Evolutionary conservation across 2,329 filamentous ascomycete species (phyloP), one percentile per base, ranked within the genome.

Genomic region (Fusarium begoniae): DNA sequence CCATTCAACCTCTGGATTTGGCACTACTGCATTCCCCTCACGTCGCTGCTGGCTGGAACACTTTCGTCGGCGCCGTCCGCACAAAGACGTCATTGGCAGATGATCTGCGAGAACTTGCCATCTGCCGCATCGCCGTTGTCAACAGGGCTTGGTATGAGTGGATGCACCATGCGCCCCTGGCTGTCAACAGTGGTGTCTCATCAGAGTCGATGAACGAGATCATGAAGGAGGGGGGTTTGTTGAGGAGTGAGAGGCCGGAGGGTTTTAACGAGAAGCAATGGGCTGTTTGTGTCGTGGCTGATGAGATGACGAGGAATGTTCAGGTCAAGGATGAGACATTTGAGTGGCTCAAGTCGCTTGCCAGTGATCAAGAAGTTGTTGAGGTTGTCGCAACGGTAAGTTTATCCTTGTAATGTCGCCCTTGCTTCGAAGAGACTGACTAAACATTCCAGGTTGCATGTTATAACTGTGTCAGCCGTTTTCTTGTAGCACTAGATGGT

Each of bases 111-210:
- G 59, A 62, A 32, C 30, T 62, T 35, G 40, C 50, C 15, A 62
- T 62, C 6, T 37, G 38, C 15, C 59, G 59, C 14, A 62, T 57
- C 6, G 59, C 50, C 8, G 32, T 57, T 5, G 30, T 57, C 7
- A 62, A 62, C 17, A 44, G 35, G 26, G 50, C 59, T 17, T 62
- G 59, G 59, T 62, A 57, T 26, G 59, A 62, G 43, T 62, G 50
- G 50, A 57, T 44, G 38, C 50, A 57, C 15, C 59, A 62, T 38
- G 38, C 38, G 6, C 50, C 59, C 8, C 8, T 62, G 7, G 59
- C 50, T 9, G 50, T 62, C 15, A 20, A 62, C 9, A 41, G 28
- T 8, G 38, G 58, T 3, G 37, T 61, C 3, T 26, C 38, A 15
- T 37, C 37, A 20, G 28, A 28, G 17, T 20, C 38, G 11, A 61